Evolutionary conservation across 306 rosid species (phyloP).

Genomic region (Lithocarpus polystachyus): DNA sequence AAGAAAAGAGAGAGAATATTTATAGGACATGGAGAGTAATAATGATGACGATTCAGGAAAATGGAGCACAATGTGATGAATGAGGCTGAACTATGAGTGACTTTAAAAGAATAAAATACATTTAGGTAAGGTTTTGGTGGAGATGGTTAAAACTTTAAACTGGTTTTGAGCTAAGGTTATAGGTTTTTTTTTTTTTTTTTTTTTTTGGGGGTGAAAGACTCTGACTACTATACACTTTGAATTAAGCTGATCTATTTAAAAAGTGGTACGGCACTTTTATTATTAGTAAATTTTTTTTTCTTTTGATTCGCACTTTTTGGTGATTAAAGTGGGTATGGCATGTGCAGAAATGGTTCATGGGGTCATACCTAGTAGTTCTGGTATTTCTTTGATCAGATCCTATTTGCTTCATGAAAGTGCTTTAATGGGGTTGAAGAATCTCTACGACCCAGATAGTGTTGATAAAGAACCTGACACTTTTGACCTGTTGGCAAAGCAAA

Average conservation of each 20-base stretch:
- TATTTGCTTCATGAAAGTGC: conserved; percentile 26
- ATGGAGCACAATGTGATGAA: conserved; percentile 18
- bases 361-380: conserved; percentile 26
- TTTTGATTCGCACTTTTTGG: neutral
- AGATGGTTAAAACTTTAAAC: neutral
- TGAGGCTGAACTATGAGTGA: conserved; percentile 8
- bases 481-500: conserved; percentile 54
- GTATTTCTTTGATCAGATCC: conserved; percentile 23
- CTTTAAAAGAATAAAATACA: neutral
- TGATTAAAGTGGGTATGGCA: neutral
- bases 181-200: neutral
- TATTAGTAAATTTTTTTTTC: neutral
- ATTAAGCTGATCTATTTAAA: no score
- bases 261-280: no score
- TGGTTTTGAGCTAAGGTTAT: neutral
- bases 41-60: conserved; percentile 30
- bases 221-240: no score
- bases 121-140: neutral
- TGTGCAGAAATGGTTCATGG: neutral
- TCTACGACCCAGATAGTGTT: conserved; percentile 42
- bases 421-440: conserved; percentile 45
- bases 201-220: no score
- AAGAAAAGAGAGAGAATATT: conserved; percentile 20
- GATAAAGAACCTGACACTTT: conserved; percentile 59
- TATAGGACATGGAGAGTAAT: conserved; percentile 19